A percentile compares a stretch with the other conserved stretches of the same genome.
phyloP scores from a whole-genome alignment of 148 eudicot genomes.

The Rhododendron vialii region DNA sequence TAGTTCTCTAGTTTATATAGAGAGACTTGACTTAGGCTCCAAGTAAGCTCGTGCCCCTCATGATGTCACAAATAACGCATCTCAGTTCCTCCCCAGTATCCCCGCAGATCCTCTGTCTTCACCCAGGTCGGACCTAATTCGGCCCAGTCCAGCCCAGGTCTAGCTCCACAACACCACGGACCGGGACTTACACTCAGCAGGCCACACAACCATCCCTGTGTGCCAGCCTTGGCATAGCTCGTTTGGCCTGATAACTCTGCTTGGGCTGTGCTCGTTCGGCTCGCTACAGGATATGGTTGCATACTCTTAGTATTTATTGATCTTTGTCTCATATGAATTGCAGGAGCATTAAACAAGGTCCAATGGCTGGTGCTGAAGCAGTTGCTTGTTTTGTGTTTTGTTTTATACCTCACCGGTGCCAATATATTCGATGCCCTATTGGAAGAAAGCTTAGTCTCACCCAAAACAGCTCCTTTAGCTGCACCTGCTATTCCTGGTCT shows the following conservation, averaged over 20 bases:
- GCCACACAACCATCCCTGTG: neutral
- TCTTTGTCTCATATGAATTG: conserved; percentile 10
- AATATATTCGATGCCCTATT: conserved; percentile 17
- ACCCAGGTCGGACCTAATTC: neutral
- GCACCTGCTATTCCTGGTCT: conserved; percentile 21
- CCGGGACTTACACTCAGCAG: neutral
- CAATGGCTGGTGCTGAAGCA: conserved; percentile 29
- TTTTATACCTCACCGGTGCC: conserved; percentile 24
- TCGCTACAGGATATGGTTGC: neutral
- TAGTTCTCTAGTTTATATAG: neutral
- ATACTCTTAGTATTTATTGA: neutral
- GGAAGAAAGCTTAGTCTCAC: conserved; percentile 25
- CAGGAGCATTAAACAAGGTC: conserved; percentile 34
- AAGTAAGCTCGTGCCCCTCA: neutral
- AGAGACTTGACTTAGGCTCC: neutral
- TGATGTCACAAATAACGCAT: neutral
- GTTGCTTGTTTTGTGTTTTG: conserved; percentile 38
- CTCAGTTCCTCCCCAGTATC: neutral
- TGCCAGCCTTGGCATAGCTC: neutral
- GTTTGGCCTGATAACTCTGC: neutral
- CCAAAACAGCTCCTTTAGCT: conserved; percentile 25
- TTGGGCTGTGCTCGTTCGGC: neutral
- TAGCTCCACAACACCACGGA: neutral
- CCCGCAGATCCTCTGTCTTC: neutral
- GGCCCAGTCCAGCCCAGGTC: neutral